Base-by-base conservation (phyloP, 176 grass and related monocot species). In the Triticum turgidum region DNA sequence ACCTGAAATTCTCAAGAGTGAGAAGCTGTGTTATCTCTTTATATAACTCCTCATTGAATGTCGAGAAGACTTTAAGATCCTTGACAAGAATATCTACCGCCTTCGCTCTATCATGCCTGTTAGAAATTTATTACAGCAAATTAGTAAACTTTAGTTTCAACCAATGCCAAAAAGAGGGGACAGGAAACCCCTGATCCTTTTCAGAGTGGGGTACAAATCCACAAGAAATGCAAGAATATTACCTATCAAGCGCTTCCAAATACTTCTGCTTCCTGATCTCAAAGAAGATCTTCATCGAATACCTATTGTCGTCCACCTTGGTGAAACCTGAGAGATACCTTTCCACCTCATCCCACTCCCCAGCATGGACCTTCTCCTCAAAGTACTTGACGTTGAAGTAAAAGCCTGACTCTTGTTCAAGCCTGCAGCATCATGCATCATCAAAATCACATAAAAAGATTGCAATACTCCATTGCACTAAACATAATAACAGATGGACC, bases 241-340 rank as follows among this genome's bases (percentile, higher is more conserved):
- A 98, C 96, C 85, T 96, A 82, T 98, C 96, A 80, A 98, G 92
- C 3, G 96, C 94, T 91, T 98, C 96, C 79, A 98, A 79, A 92
- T 98, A 98, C 67, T 98, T 98, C 88, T 98, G 96, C 63, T 98
- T 98, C 75, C 96, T 98, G 80, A 98, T 94, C 90, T 96, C 96
- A 80, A 98, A 98, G 84, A 98, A 98, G 59, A 98, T 98, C 88
- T 98, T 98, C 96, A 98, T 98, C 2, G 96, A 98, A 87, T 96
- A 98, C 71, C 94, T 90, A 91, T 98, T 98, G 85, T 98, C 96
- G 61, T 98, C 96, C 56, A 98, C 91, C 82, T 98, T 96, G 74
- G 96, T 98, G 84, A 96, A 98, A 49, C 96, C 96, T 63, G 96
- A 98, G 65, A 98, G 89, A 84, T 98, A 98, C 67, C 80, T 98